Conservation (phyloP, 768 basidiomycete genomes). For the Suillus fuscotomentosus region DNA sequence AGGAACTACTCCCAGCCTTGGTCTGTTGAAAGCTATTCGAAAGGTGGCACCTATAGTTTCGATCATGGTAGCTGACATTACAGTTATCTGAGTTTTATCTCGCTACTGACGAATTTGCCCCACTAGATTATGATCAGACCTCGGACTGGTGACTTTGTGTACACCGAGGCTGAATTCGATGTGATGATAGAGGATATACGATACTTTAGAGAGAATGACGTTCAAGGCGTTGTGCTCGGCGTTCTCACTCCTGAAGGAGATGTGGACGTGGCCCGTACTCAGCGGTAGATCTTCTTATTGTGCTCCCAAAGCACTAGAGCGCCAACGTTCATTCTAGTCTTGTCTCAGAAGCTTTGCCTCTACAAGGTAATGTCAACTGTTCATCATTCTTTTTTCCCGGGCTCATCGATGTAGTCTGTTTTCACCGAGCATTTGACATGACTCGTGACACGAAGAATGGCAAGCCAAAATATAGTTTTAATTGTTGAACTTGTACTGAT, state of each 20-base stretch:
- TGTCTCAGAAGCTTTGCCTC: conserved; percentile 52
- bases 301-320: not conserved
- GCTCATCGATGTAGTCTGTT: conserved; percentile 53
- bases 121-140: conserved; percentile 77
- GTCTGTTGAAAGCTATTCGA: conserved; percentile 61
- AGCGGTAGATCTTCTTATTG: conserved; percentile 30
- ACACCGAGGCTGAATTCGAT: conserved; percentile 60
- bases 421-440: conserved; percentile 82
- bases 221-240: conserved; percentile 69
- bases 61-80: conserved; percentile 57
- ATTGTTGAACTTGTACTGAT: conserved; percentile 1
- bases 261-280: conserved; percentile 59
- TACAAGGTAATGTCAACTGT: conserved; percentile 50
- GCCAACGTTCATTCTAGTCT: conserved; percentile 37
- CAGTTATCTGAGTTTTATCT: not conserved
- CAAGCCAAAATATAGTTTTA: conserved; percentile 19
- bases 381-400: not conserved
- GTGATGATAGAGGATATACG: conserved; percentile 77
- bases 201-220: conserved; percentile 53
- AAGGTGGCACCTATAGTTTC: conserved; percentile 48
- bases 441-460: conserved; percentile 53
- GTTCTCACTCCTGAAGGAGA: conserved; percentile 54
- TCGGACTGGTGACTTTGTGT: conserved; percentile 76
- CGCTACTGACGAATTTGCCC: not conserved
- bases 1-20: conserved; percentile 81